phyloP scores from a whole-genome alignment of 805 yeast species.

The baker's yeast (Saccharomyces cerevisiae) region DNA sequence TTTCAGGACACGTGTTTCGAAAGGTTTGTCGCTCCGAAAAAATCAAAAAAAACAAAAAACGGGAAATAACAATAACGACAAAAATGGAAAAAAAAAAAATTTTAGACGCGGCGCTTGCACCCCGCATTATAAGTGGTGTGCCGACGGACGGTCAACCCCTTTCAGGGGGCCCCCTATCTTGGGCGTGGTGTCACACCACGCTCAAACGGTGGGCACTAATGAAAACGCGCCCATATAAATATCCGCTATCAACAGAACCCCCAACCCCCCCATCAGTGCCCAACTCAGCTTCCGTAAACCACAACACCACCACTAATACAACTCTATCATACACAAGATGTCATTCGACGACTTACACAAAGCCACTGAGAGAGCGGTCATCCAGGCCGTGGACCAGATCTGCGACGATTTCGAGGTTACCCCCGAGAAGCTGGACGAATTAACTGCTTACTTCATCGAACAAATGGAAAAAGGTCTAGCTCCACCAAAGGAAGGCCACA shows the following conservation, averaged over 20 bases:
- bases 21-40: not conserved
- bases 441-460: conserved; percentile 46
- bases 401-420: conserved; percentile 23
- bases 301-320: not conserved
- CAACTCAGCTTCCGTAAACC: not conserved
- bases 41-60: too few relatives aligned
- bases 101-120: not conserved
- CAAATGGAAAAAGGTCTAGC: conserved; percentile 54
- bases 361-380: conserved; percentile 16
- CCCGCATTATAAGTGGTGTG: not conserved
- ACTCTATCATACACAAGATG: conserved; percentile 9
- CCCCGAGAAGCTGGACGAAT: conserved; percentile 20
- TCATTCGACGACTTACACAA: conserved; percentile 27
- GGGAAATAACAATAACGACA: too few relatives aligned
- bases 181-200: not conserved
- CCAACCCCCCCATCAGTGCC: not conserved
- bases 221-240: not conserved
- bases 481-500: conserved; percentile 10
- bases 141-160: not conserved
- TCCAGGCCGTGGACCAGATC: conserved; percentile 22
- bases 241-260: not conserved
- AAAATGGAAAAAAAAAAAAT: not conserved
- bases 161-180: not conserved
- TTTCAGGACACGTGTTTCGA: not conserved
- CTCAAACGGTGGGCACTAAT: not conserved